Evolutionary conservation across 805 yeast genomes (phyloP).

Genomic region (Sugiyamaella qingdaonensis): DNA sequence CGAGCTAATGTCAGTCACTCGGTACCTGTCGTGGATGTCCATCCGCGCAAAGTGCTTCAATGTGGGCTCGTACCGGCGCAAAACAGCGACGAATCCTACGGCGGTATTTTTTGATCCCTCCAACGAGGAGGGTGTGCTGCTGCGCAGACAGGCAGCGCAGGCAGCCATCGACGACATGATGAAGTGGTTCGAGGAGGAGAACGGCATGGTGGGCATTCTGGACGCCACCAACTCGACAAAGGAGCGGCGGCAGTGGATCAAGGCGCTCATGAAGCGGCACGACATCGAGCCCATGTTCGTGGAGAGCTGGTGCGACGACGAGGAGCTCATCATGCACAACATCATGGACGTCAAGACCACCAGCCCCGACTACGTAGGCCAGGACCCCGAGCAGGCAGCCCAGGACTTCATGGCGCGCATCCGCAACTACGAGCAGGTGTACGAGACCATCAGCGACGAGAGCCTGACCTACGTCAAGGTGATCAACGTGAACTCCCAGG

Average conservation of each 20-base stretch:
- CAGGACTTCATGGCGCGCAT: constrained; percentile 72
- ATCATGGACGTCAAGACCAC: constrained; percentile 82
- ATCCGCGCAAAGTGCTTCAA: constrained; percentile 83
- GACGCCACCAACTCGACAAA: constrained; percentile 91
- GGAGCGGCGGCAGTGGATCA: constrained; percentile 61
- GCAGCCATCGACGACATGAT: constrained; percentile 75
- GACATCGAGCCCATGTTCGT: constrained; percentile 85
- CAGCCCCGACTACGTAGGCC: constrained; percentile 72
- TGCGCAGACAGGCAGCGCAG: constrained; percentile 65
- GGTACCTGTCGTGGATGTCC: constrained; percentile 89
- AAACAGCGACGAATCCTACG: constrained; percentile 54
- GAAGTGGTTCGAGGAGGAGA: constrained; percentile 75
- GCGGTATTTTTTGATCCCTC: constrained; percentile 73
- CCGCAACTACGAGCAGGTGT: constrained; percentile 63
- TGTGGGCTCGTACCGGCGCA: constrained; percentile 80
- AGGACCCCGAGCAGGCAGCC: constrained; percentile 67
- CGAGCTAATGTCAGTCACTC: constrained; percentile 46
- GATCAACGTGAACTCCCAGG: constrained; percentile 82
- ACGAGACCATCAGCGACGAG: constrained; percentile 67
- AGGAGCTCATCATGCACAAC: constrained; percentile 70
- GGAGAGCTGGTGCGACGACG: constrained; percentile 87
- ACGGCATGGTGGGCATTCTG: constrained; percentile 85
- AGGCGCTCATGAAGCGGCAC: constrained; percentile 41
- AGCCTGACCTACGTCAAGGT: constrained; percentile 76
- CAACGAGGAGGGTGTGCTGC: constrained; percentile 59